Evolutionary conservation across 257 asterid genomes (phyloP), one percentile per base, ranked within the genome.

Genomic region (Solanum boliviense): DNA sequence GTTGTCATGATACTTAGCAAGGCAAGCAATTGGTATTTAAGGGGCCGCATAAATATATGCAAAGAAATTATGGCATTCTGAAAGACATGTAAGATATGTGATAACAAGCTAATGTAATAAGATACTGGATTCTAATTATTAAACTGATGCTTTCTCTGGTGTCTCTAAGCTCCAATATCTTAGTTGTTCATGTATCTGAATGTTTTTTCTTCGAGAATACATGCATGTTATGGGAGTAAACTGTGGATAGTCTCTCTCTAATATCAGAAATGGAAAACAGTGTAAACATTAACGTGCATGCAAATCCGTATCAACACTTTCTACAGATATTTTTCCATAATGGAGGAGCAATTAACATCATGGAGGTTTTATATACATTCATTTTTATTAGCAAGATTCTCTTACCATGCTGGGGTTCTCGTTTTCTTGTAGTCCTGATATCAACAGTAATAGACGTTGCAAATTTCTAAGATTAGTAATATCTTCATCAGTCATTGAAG

Each of bases 401-500:
- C 92, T 92, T 91, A 94, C 97, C 92, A 6, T 72, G 73, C 84
- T 85, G 31, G 93, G 92, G 36, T 91, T 90, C 89, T 92, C 90
- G 44, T 91, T 84, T 90, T 85, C 92, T 89, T 78, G 93, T 74
- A 87, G 78, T 60, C 95, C 95, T 75, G 96, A 93, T 89, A 97
- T 62, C 90, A 97, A 91, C 35, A 76, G 88, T 89, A 93, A 74
- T 73, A 97, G 98, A 89, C 98, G 98, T 71, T 89, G 94, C 83
- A 97, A 92, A 75, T 94, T 95, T 89, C 91, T 94, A 90, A 97
- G 91, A 88, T 97, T 95, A 84, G 87, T 91, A 86, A 92, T 89
- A 89, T 97, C 99, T 92, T 97, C 99, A 74, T 92, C 92, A 86
- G 94, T 95, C 96, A 95, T 89, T 78, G 92, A 89, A 83, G 98